Base-by-base conservation (phyloP, 2,329 filamentous ascomycete genomes). In the Grosmannia clavigera region DNA sequence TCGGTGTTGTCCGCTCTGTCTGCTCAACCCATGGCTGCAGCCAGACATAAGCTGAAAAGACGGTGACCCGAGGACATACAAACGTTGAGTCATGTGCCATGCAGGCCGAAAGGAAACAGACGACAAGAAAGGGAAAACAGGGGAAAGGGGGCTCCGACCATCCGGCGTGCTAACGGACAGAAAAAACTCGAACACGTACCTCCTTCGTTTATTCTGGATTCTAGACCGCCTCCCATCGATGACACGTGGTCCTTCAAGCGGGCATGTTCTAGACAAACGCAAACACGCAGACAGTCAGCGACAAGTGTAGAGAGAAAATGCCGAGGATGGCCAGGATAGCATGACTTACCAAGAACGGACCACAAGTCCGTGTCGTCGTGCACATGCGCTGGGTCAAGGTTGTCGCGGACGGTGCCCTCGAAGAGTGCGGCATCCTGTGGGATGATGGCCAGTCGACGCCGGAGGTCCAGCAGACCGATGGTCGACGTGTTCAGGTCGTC, bases 371-470 rank as follows among this genome's bases (percentile, higher is more conserved):
- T 96, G 73, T 99, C 95, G 73, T 96, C 92, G 69, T 96, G 92
- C 59, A 95, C 90, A 71, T 96, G 89, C 33, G 88, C 90, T 29
- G 95, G 95, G 70, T 99, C 94, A 48, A 97, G 81, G 70, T 99
- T 99, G 73, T 99, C 94, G 65, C 94, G 84, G 64, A 99, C 83
- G 10, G 73, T 72, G 10, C 75, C 75, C 59, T 78, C 76, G 68
- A 99, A 99, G 63, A 99, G 82, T 64, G 92, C 92, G 35, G 94
- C 92, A 74, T 99, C 95, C 71, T 99, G 94, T 5, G 95, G 94
- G 66, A 99, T 99, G 69, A 99, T 99, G 59, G 94, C 92, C 55
- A 99, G 79, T 61, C 94, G 86, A 60, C 92, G 83, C 60, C 94
- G 85, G 60, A 99, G 80, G 72, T 99, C 94, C 59, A 95, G 75